Evolutionary conservation across 139 green algal species (phyloP).

Genomic region (Zygnema circumcarinatum): DNA sequence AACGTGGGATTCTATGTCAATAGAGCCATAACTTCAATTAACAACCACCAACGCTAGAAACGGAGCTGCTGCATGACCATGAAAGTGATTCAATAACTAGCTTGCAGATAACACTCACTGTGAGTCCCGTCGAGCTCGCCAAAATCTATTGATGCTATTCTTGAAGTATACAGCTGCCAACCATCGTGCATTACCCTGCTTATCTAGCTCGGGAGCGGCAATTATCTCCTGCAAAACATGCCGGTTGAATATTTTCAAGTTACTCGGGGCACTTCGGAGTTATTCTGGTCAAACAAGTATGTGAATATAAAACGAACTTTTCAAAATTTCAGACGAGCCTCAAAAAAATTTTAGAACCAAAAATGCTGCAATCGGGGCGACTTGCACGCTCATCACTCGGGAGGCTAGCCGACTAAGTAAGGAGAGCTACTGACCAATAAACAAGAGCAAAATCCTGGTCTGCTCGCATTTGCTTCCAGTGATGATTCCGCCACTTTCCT

Average conservation of each 20-base stretch:
- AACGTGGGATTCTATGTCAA: no score
- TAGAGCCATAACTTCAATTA: no score
- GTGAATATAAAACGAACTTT: neutral
- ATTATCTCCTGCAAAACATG: constrained; percentile 83
- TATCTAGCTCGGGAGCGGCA: constrained; percentile 69
- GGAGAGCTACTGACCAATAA: constrained; percentile 69
- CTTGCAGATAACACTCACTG: constrained; percentile 25
- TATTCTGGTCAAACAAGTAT: neutral
- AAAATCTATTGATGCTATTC: constrained; percentile 84
- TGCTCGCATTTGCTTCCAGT: constrained; percentile 69
- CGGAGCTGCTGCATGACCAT: no score
- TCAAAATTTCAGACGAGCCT: neutral
- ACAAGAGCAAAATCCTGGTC: constrained; percentile 84
- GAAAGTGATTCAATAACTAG: neutral
- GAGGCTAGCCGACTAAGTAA: no score
- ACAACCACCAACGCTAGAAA: no score
- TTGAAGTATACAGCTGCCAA: constrained; percentile 89
- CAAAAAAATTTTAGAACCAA: neutral
- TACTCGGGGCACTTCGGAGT: neutral
- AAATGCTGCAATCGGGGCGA: no score
- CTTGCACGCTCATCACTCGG: no score
- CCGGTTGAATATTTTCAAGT: neutral
- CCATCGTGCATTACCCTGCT: constrained; percentile 75
- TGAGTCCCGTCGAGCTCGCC: constrained; percentile 65
- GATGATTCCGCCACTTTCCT: constrained; percentile 77